Conservation (phyloP, 2,329 filamentous ascomycete genomes). For the Sporothrix euskadiensis region DNA sequence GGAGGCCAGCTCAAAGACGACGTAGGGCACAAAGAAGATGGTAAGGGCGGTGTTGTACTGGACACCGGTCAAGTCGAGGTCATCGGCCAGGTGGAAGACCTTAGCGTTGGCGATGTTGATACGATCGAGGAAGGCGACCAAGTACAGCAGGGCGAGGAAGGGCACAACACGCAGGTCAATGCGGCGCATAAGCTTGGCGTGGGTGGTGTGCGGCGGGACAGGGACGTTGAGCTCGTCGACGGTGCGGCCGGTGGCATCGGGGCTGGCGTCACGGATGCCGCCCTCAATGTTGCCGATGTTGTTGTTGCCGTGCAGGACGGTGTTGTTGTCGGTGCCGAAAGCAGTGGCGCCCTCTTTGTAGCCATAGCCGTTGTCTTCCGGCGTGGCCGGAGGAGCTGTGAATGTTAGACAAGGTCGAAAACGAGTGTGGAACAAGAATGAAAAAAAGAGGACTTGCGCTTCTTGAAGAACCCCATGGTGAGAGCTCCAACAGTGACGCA, state of each 20-base stretch:
- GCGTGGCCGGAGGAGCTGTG: slow-evolving; percentile 14
- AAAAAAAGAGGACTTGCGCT: neutral
- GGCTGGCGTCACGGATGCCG: slow-evolving; percentile 8
- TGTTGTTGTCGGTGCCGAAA: slow-evolving; percentile 10
- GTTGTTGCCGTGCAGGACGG: slow-evolving; percentile 12
- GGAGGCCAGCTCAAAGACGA: slow-evolving; percentile 70
- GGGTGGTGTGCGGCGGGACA: slow-evolving; percentile 59
- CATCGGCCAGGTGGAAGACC: slow-evolving; percentile 62
- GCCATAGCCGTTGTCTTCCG: slow-evolving; percentile 14
- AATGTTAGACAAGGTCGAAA: neutral
- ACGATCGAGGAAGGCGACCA: slow-evolving; percentile 69
- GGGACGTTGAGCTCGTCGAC: slow-evolving; percentile 36
- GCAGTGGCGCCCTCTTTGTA: slow-evolving; percentile 19
- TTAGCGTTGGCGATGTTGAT: slow-evolving; percentile 80
- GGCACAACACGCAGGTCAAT: slow-evolving; percentile 73
- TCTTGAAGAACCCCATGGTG: slow-evolving; percentile 18
- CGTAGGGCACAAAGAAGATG: slow-evolving; percentile 81
- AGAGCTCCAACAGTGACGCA: neutral
- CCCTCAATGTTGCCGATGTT: slow-evolving; percentile 14
- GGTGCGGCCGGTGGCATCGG: slow-evolving; percentile 29
- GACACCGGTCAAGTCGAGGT: slow-evolving; percentile 59
- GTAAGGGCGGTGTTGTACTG: slow-evolving; percentile 69
- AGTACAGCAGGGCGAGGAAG: slow-evolving; percentile 70
- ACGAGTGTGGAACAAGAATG: too few relatives aligned
- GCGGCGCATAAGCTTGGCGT: slow-evolving; percentile 65